Base-by-base conservation (phyloP, 2,329 filamentous ascomycete genomes). In the Pseudocercospora crystallina region DNA sequence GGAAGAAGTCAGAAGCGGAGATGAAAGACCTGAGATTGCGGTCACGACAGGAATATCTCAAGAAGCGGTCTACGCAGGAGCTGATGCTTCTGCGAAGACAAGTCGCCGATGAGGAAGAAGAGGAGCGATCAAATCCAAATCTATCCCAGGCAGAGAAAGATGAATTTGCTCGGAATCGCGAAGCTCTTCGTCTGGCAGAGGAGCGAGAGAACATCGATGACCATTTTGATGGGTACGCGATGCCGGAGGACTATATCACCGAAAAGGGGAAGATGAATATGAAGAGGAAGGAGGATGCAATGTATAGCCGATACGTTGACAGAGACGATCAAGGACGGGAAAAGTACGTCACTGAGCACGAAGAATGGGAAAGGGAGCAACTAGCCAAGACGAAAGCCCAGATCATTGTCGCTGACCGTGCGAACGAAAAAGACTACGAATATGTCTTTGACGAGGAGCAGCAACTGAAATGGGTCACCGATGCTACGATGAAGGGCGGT, bases 341-440 rank as follows among this genome's bases (percentile, higher is more conserved):
- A 68, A 86, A 86, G 62, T 95, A 90, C 61, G 83, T 96, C 51
- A 96, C 90, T 0, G 94, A 99, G 68, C 88, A 96, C 57, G 91
- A 99, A 56, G 89, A 96, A 65, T 99, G 92, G 92, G 94, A 99
- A 68, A 77, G 83, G 51, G 92, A 97, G 66, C 92, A 97, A 72
- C 81, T 87, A 1, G 80, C 85, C 49, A 95, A 95, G 69, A 91
- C 90, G 5, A 94, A 92, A 68, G 85, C 89, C 1, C 90, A 96
- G 67, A 90, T 95, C 52, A 80, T 83, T 59, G 82, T 84, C 46
- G 75, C 83, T 0, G 89, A 95, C 65, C 80, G 85, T 32, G 83
- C 87, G 11, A 85, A 91, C 45, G 85, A 90, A 58, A 85, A 85
- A 10, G 86, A 95, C 51, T 99, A 97, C 67, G 89, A 94, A 61